Evolutionary conservation across 805 yeast genomes (phyloP).

Genomic region (Yamadazyma paraphyllophila): DNA sequence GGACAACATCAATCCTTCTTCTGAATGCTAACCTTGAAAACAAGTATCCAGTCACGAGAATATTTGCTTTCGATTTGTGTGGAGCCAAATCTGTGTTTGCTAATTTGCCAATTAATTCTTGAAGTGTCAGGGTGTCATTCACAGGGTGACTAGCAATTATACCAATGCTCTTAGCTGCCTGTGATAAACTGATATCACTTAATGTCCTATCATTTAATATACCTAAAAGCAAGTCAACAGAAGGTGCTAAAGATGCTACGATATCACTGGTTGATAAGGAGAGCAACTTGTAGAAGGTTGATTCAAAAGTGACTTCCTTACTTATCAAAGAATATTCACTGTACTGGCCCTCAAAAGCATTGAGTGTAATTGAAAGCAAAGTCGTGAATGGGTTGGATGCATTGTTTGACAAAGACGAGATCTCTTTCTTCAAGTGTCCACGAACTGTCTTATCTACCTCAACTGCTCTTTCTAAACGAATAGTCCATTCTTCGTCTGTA

Average conservation of each 20-base stretch:
- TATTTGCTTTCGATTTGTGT: slow-evolving; percentile 17
- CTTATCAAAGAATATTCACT: slow-evolving; percentile 11
- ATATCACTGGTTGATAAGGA: slow-evolving; percentile 29
- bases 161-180: slow-evolving; percentile 47
- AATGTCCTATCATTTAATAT: slow-evolving; percentile 21
- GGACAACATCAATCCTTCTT: slow-evolving; percentile 19
- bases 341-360: slow-evolving; percentile 30
- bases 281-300: slow-evolving; percentile 30
- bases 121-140: slow-evolving; percentile 11
- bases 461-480: slow-evolving; percentile 65
- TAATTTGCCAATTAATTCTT: slow-evolving; percentile 9
- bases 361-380: slow-evolving; percentile 30
- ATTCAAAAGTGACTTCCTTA: slow-evolving; percentile 32
- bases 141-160: slow-evolving; percentile 46
- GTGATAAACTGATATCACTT: slow-evolving; percentile 21
- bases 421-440: slow-evolving; percentile 19
- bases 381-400: slow-evolving; percentile 10
- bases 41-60: slow-evolving; percentile 43
- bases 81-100: slow-evolving; percentile 10
- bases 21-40: slow-evolving; percentile 45
- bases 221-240: slow-evolving; percentile 21
- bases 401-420: slow-evolving; percentile 17
- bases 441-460: slow-evolving; percentile 57
- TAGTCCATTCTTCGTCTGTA: slow-evolving; percentile 72
- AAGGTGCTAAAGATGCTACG: slow-evolving; percentile 19